Percentiles rank a stretch among this genome's conserved stretches.
Conservation (phyloP, 1,139 yeast genomes). For the Nakaseomyces delphensis region DNA sequence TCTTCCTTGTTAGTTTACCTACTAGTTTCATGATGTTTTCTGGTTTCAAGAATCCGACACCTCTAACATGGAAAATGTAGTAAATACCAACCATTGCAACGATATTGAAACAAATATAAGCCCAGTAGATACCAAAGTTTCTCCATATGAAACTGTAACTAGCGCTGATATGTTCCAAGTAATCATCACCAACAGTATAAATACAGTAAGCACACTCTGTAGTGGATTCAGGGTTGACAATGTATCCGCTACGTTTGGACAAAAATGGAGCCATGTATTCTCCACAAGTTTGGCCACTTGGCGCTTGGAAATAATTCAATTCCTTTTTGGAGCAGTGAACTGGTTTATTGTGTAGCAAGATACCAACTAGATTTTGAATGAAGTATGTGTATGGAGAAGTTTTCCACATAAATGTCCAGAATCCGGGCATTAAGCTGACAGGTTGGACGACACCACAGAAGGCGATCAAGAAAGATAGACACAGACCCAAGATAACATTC, state of each 20-base stretch:
- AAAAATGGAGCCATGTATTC: slow-evolving; percentile 38
- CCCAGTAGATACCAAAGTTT: slow-evolving; percentile 55
- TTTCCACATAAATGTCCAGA: slow-evolving; percentile 69
- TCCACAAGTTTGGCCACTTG: slow-evolving; percentile 52
- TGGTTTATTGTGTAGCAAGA: slow-evolving; percentile 45
- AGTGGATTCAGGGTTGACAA: slow-evolving; percentile 46
- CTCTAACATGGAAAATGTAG: slow-evolving; percentile 33
- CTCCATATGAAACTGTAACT: slow-evolving; percentile 49
- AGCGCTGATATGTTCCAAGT: slow-evolving; percentile 39
- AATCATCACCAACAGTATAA: slow-evolving; percentile 46
- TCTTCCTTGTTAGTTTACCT: slow-evolving; percentile 7
- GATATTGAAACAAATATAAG: slow-evolving; percentile 47
- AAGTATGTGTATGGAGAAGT: slow-evolving; percentile 63
- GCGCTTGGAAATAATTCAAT: slow-evolving; percentile 46
- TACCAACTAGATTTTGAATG: slow-evolving; percentile 48
- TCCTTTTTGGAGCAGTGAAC: slow-evolving; percentile 49
- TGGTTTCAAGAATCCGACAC: slow-evolving; percentile 9
- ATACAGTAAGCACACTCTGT: slow-evolving; percentile 52
- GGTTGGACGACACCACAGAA: slow-evolving; percentile 64
- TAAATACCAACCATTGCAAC: slow-evolving; percentile 38
- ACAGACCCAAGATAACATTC: slow-evolving; percentile 45
- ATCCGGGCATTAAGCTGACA: slow-evolving; percentile 49
- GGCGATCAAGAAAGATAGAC: slow-evolving; percentile 45
- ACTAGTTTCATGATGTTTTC: slow-evolving; percentile 7
- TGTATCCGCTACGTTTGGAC: slow-evolving; percentile 38